A percentile compares a stretch with the other conserved stretches of the same genome.
These are phyloP conservation scores for Rheum nobile DNA, from an alignment of 148 eudicot genomes.

Conservation along the genomic window DNA sequence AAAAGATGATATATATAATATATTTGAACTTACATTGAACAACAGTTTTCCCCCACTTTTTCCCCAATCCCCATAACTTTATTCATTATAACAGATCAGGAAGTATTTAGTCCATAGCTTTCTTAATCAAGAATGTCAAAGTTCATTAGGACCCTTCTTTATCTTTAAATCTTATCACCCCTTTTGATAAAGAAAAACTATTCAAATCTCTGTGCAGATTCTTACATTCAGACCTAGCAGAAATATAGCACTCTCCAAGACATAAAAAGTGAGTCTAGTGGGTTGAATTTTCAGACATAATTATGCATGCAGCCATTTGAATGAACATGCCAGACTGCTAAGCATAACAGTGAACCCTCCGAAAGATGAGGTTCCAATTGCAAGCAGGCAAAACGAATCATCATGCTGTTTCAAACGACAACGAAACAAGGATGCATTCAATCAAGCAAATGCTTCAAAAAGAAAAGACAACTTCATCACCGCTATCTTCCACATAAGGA, in stretches of 20 bases:
- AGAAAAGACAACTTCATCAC: not conserved
- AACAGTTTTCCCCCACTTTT: not conserved
- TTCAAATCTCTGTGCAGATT: not conserved
- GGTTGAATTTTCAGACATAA: not conserved
- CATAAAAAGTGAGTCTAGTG: not conserved
- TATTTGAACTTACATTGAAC: not conserved
- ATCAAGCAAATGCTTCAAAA: not conserved
- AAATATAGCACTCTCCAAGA: not conserved
- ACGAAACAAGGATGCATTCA: not conserved
- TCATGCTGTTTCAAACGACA: not conserved
- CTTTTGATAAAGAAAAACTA: not conserved
- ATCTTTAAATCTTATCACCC: not conserved
- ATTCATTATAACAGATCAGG: not conserved
- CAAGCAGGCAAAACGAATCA: not conserved
- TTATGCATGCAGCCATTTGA: conserved; percentile 4
- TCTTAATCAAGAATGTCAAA: conserved; percentile 1
- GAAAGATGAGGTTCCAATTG: not conserved
- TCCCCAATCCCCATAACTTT: not conserved
- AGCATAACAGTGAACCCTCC: not conserved
- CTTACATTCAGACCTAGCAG: not conserved
- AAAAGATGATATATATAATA: not conserved
- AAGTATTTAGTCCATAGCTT: not conserved
- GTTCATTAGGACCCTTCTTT: not conserved
- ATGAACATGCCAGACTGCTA: not conserved
- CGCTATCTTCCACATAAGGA: not conserved